Base-by-base conservation (phyloP, 2,329 filamentous ascomycete species). In the Karstenula rhodostoma region DNA sequence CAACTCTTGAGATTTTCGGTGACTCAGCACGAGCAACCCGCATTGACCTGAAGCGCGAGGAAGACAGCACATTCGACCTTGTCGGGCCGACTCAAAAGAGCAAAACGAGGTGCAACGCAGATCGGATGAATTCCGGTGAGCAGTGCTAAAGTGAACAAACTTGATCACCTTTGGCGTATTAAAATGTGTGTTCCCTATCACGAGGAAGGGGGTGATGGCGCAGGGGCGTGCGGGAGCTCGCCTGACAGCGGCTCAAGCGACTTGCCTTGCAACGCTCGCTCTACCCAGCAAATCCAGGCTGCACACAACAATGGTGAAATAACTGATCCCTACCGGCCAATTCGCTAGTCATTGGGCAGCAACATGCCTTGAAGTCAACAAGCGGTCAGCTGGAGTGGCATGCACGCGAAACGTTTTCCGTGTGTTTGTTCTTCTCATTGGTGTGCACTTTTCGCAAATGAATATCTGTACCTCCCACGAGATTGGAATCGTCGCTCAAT, bases 21-120 rank as follows among this genome's bases (percentile, higher is more conserved):
- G 56, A 60, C 43, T 60, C 64, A 58, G 61, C 53, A 67, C 64
- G 51, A 67, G 67, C 61, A 66, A 67, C 60, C 57, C 60, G 65
- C 63, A 58, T 54, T 44, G 61, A 64, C 52, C 57, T 68, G 59
- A 66, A 65, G 54, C 64, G 50, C 50, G 33, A 46, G 33, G 22
- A 47, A 42, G 53, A 48, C 54, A 51, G 44, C 35, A 58, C 27
- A 52, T 65, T 58, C 44, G 54, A 60, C 48, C 51, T 53, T 58
- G 53, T 64, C 58, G 61, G 64, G 48, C 53, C 57, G 27, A 57
- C 37, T 48, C 51, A 60, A 57, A 62, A 61, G 49, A 64, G 53
- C 50, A 64, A 56, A 57, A 59, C 59, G 58, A 58, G 49, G 37
- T 40, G 37, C 43, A 49, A 59, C 62, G 54, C 65, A 58, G 27